Evolutionary conservation across 148 eudicot genomes (phyloP).

Genomic region (Rhododendron mucronatum): DNA sequence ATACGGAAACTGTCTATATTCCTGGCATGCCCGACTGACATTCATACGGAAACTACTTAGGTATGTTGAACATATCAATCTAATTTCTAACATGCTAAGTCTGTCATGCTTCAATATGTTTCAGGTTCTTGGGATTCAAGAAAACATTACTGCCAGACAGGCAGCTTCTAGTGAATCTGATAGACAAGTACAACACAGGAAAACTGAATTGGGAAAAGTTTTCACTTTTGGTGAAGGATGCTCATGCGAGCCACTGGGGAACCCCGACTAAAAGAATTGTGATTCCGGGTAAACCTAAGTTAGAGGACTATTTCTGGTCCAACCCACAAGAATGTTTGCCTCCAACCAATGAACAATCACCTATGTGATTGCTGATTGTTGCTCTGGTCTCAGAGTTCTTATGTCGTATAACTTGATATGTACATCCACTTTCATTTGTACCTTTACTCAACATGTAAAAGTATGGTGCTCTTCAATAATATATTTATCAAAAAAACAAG

Average conservation of each 20-base stretch:
- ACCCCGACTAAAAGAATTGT: conserved; percentile 60
- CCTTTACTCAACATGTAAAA: background rate
- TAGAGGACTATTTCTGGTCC: conserved; percentile 88
- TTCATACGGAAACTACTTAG: background rate
- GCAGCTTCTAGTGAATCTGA: conserved; percentile 66
- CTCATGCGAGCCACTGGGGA: conserved; percentile 73
- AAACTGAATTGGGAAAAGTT: conserved; percentile 83
- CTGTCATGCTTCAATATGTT: conserved; percentile 3
- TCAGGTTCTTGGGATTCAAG: conserved; percentile 90
- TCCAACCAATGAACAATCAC: background rate
- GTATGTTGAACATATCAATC: background rate
- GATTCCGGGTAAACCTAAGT: conserved; percentile 86
- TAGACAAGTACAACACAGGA: conserved; percentile 68
- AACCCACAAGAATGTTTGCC: conserved; percentile 88
- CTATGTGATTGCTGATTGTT: background rate
- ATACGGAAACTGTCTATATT: background rate
- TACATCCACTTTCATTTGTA: background rate
- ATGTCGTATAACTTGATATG: background rate
- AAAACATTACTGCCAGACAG: conserved; percentile 75
- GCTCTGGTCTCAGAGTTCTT: background rate
- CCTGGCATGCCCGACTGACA: background rate
- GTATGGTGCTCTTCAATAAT: background rate
- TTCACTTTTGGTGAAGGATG: conserved; percentile 69
- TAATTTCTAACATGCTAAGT: background rate
- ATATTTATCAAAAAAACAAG: background rate